phyloP scores from a whole-genome alignment of 768 basidiomycete species.

The Podaxis sp. region DNA sequence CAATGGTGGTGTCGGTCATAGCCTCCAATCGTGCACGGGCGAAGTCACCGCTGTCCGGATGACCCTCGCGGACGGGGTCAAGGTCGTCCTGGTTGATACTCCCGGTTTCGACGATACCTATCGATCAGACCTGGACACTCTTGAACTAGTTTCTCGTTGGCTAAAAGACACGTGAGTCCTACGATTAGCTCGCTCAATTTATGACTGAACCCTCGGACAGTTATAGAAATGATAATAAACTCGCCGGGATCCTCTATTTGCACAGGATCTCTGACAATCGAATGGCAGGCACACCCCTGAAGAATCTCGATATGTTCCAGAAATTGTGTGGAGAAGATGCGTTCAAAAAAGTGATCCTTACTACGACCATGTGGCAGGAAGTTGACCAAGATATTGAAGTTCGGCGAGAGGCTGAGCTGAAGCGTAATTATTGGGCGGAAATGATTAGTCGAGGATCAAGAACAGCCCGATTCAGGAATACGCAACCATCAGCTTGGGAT shows the following conservation, averaged over 20 bases:
- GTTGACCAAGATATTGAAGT: not conserved
- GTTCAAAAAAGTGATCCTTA: not conserved
- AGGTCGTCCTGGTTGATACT: conserved; percentile 22
- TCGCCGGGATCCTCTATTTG: conserved; percentile 2
- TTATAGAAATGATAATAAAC: not conserved
- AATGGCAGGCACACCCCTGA: not conserved
- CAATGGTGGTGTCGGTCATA: conserved; percentile 18
- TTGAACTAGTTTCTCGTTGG: conserved; percentile 22
- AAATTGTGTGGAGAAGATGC: conserved; percentile 4
- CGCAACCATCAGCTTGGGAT: not conserved
- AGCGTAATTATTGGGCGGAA: not conserved
- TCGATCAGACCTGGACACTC: conserved; percentile 17
- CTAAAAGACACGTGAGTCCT: conserved; percentile 19
- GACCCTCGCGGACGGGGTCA: not conserved
- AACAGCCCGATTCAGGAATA: not conserved
- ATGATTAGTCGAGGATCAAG: conserved; percentile 1
- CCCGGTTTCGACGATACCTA: conserved; percentile 23
- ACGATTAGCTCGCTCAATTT: not conserved
- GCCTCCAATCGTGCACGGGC: conserved; percentile 20
- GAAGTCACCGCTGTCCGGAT: conserved; percentile 15
- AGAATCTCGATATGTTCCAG: conserved; percentile 2
- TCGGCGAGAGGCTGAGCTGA: conserved; percentile 2
- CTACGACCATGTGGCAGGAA: conserved; percentile 12
- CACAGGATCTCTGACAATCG: conserved; percentile 3
- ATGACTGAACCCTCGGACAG: not conserved